These are phyloP conservation scores for Spencermartinsiella europaea DNA, from an alignment of 805 yeast genomes.

Conservation along the genomic window DNA sequence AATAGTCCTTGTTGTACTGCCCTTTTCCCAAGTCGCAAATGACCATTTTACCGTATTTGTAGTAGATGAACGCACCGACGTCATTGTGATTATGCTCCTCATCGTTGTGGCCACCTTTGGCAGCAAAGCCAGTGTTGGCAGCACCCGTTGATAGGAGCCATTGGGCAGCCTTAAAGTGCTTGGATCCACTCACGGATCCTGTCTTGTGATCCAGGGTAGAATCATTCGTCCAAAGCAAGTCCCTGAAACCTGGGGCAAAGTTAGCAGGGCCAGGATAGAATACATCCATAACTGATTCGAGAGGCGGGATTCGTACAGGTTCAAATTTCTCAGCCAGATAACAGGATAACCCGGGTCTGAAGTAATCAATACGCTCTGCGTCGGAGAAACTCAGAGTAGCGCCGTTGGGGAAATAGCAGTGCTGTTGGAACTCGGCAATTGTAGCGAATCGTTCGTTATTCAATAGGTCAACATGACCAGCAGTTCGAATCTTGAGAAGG, in stretches of 20 bases:
- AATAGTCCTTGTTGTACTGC: not conserved
- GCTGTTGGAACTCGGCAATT: not conserved
- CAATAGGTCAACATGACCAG: not conserved
- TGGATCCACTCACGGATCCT: not conserved
- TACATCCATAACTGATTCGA: not conserved
- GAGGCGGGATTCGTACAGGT: not conserved
- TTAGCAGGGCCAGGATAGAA: not conserved
- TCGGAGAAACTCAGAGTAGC: not conserved
- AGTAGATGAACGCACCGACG: not conserved
- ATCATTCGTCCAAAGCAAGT: not conserved
- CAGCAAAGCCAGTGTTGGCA: not conserved
- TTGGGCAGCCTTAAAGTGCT: not conserved
- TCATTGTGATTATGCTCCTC: not conserved
- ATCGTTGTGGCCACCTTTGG: not conserved
- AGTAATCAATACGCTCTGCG: not conserved
- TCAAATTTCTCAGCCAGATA: not conserved
- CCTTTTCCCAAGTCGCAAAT: not conserved
- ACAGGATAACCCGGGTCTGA: not conserved
- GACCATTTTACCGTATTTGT: not conserved
- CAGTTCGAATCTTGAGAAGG: not conserved
- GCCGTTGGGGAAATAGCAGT: not conserved
- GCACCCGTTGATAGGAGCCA: not conserved
- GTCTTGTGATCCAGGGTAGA: not conserved
- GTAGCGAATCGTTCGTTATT: not conserved
- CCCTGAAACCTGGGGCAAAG: not conserved